Evolutionary conservation across 1,139 yeast species (phyloP).

Genomic region (Suhomyces panamericanus): DNA sequence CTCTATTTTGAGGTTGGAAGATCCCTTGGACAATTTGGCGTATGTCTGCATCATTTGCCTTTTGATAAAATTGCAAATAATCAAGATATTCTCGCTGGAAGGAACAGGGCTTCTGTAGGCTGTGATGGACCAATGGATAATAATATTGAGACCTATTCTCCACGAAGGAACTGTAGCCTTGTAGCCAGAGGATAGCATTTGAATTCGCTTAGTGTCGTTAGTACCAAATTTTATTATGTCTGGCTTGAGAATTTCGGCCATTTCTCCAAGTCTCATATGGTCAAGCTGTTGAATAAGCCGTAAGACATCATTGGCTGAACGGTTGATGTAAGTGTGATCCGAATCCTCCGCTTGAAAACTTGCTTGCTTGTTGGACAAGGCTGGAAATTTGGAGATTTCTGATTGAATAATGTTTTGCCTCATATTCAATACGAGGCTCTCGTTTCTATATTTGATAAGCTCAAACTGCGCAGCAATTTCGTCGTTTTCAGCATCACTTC

Average conservation of each 20-base stretch:
- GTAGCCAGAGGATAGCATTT: background rate
- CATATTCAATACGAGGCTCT: constrained; percentile 62
- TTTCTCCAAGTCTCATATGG: constrained; percentile 30
- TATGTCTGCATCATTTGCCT: constrained; percentile 27
- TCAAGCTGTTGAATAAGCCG: constrained; percentile 37
- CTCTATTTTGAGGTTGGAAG: constrained; percentile 34
- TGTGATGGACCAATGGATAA: constrained; percentile 54
- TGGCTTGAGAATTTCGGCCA: constrained; percentile 35
- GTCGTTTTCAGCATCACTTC: constrained; percentile 23
- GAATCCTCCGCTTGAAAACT: constrained; percentile 6
- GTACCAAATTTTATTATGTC: background rate
- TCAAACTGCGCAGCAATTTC: constrained; percentile 54
- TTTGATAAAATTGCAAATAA: constrained; percentile 42
- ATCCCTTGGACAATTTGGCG: constrained; percentile 20
- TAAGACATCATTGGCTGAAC: constrained; percentile 37
- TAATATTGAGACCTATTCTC: constrained; percentile 39
- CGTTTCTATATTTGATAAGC: constrained; percentile 65
- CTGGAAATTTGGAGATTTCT: constrained; percentile 1
- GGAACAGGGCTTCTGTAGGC: constrained; percentile 31
- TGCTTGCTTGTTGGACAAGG: background rate
- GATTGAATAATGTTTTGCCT: constrained; percentile 10
- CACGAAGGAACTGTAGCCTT: constrained; percentile 26
- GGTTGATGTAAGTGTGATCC: constrained; percentile 21
- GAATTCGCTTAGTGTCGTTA: background rate
- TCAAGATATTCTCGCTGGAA: constrained; percentile 37